These are phyloP conservation scores for Hamamelis virginiana DNA, from an alignment of 164 flowering plant genomes.

Conservation along the genomic window DNA sequence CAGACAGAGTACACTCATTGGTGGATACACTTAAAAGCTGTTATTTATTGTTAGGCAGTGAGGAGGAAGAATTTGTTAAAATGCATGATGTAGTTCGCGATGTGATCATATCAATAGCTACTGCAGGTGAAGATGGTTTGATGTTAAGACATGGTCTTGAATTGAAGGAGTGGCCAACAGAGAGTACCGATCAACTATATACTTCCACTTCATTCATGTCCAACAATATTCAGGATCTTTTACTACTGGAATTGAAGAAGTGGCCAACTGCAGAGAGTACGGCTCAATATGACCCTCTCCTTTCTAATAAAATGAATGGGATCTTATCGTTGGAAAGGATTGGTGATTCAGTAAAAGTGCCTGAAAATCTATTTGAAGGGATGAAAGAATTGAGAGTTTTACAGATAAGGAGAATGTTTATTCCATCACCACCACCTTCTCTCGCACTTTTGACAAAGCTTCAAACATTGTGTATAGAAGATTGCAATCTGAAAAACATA, in stretches of 20 bases:
- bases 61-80: not conserved
- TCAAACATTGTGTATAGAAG: slow-evolving; percentile 15
- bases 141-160: not conserved
- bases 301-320: too few relatives aligned
- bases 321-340: not conserved
- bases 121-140: not conserved
- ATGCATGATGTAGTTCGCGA: slow-evolving; percentile 15
- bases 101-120: slow-evolving; percentile 6
- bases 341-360: not conserved
- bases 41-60: slow-evolving; percentile 1
- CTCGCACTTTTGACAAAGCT: slow-evolving; percentile 5
- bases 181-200: not conserved
- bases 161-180: not conserved
- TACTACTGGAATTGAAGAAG: too few relatives aligned
- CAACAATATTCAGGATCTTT: not conserved
- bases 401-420: not conserved
- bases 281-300: slow-evolving; percentile 1
- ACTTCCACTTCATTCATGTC: not conserved
- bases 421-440: slow-evolving; percentile 4
- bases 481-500: not conserved
- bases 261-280: not conserved
- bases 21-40: slow-evolving; percentile 4
- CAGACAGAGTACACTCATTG: not conserved
- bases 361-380: not conserved
- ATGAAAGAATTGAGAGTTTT: slow-evolving; percentile 15